Conservation (phyloP, 78 protist species). For the Tieghemostelium lacteum region DNA sequence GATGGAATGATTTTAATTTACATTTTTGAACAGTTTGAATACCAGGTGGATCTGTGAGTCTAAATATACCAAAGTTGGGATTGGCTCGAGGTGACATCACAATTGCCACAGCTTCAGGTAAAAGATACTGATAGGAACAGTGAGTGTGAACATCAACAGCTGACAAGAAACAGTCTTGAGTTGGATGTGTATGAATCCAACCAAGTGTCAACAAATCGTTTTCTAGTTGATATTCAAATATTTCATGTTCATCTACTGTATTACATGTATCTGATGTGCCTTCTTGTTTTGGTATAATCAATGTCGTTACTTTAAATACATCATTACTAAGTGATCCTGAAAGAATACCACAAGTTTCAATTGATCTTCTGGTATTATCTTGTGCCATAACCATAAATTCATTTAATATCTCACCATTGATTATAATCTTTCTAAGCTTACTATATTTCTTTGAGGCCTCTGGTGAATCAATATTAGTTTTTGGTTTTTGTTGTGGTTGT, state of each 20-base stretch:
- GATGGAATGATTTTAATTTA: conserved; percentile 77
- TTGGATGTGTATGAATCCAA: conserved; percentile 91
- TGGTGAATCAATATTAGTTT: conserved; percentile 56
- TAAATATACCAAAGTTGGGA: conserved; percentile 74
- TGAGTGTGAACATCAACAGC: conserved; percentile 90
- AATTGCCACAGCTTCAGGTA: conserved; percentile 85
- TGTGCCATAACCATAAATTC: conserved; percentile 69
- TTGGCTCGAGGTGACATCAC: conserved; percentile 80
- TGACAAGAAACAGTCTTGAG: conserved; percentile 83
- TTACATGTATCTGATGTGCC: conserved; percentile 85
- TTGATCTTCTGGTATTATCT: conserved; percentile 41
- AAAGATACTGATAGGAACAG: conserved; percentile 82
- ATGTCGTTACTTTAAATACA: conserved; percentile 67
- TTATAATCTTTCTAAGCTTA: conserved; percentile 37
- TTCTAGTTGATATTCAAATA: conserved; percentile 71
- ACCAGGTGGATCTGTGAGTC: conserved; percentile 79
- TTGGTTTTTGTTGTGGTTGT: neutral
- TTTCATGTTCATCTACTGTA: conserved; percentile 81
- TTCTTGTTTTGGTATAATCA: conserved; percentile 85
- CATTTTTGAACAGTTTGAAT: conserved; percentile 68
- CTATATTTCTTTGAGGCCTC: conserved; percentile 69
- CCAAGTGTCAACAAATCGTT: conserved; percentile 85
- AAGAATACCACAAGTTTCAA: conserved; percentile 86
- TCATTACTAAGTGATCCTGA: conserved; percentile 69
- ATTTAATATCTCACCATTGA: conserved; percentile 26